Conservation (phyloP, 2,329 filamentous ascomycete genomes). For the Ophiostoma quercus region DNA sequence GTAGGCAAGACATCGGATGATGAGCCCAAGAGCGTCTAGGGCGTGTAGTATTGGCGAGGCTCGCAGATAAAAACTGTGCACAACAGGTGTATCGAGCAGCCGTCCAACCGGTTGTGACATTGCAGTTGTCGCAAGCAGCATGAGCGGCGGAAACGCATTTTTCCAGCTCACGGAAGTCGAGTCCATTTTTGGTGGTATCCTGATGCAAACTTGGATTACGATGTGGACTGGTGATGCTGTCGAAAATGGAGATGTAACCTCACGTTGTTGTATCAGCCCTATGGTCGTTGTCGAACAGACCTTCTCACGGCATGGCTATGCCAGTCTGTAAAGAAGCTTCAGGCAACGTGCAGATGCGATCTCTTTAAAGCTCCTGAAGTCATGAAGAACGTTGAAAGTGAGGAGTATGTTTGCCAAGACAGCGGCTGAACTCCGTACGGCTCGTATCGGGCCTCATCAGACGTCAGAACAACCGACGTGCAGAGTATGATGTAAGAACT, state of each 20-base stretch:
- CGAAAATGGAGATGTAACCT: background rate
- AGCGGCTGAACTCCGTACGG: background rate
- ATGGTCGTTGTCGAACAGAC: background rate
- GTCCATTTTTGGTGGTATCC: background rate
- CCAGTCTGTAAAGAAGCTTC: background rate
- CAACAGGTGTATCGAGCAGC: background rate
- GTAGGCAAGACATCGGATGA: slow-evolving; percentile 16
- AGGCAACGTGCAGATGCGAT: background rate
- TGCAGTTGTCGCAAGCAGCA: slow-evolving; percentile 16
- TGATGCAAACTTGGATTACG: background rate
- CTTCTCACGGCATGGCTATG: background rate
- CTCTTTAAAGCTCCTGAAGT: background rate
- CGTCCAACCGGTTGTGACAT: slow-evolving; percentile 22
- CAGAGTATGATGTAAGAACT: background rate
- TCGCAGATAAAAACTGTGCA: slow-evolving; percentile 19
- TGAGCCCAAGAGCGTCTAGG: slow-evolving; percentile 15
- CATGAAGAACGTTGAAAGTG: background rate
- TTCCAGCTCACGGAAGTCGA: slow-evolving; percentile 14
- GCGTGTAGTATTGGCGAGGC: slow-evolving; percentile 22
- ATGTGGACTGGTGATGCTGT: background rate
- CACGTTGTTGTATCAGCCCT: background rate
- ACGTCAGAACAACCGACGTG: background rate
- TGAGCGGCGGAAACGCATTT: slow-evolving; percentile 19
- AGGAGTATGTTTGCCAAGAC: background rate
- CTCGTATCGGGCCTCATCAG: background rate